phyloP scores from a whole-genome alignment of 768 basidiomycete genomes.

The Russula olivacea region DNA sequence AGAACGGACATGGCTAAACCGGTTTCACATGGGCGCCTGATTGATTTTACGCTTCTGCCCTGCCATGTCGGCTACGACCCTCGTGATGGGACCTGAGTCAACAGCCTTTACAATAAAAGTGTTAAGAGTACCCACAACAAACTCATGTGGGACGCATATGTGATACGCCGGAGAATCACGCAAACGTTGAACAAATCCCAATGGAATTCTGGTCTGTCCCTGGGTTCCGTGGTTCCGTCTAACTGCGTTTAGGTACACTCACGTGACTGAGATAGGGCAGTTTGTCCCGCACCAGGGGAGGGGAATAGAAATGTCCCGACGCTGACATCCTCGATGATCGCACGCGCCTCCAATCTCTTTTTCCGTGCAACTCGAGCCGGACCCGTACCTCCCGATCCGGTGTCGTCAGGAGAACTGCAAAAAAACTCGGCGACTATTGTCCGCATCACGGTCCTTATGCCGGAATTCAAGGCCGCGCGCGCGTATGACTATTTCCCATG shows the following conservation, averaged over 20 bases:
- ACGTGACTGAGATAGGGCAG: no score
- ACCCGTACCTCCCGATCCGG: background rate
- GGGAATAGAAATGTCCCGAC: no score
- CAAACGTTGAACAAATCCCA: background rate
- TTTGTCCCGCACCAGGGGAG: no score
- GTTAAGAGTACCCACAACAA: background rate
- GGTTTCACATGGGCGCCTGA: slow-evolving; percentile 22
- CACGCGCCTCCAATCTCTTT: no score
- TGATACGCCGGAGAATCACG: background rate
- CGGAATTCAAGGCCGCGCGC: slow-evolving; percentile 65
- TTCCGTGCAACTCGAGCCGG: background rate
- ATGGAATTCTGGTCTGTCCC: no score
- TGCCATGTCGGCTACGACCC: slow-evolving; percentile 8
- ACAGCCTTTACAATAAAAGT: slow-evolving; percentile 3
- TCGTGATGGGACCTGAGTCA: slow-evolving; percentile 21
- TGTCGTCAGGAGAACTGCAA: no score
- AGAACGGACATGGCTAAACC: background rate
- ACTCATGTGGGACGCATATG: background rate
- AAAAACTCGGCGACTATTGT: slow-evolving; percentile 31
- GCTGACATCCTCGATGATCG: no score
- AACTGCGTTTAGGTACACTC: no score
- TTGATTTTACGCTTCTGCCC: slow-evolving; percentile 6
- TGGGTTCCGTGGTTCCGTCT: no score
- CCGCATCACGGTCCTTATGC: slow-evolving; percentile 60
- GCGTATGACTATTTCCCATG: slow-evolving; percentile 56